Base-by-base conservation (phyloP, 2,329 filamentous ascomycete genomes). In the Mycosphaerella sp. region DNA sequence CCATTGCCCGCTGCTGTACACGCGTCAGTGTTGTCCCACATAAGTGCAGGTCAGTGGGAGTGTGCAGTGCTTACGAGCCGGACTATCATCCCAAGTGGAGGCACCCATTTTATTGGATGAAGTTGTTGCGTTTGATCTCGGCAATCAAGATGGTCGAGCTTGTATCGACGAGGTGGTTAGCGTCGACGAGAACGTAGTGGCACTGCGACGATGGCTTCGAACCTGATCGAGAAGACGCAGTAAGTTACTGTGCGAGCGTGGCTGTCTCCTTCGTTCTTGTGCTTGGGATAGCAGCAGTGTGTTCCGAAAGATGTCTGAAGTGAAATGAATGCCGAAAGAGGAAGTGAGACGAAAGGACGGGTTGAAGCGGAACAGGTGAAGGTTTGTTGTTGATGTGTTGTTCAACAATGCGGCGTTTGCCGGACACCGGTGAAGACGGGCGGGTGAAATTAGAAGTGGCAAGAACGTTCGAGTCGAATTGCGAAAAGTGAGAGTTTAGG, bases 81-180 rank as follows among this genome's bases (percentile, higher is more conserved):
- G 41, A 21, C 54, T 56, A 41, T 64, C 59, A 43, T 64, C 59
- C 66, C 66, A 67, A 40, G 58, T 59, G 41, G 59, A 57, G 34
- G 60, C 56, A 26, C 45, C 59, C 59, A 53, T 59, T 12, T 31
- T 45, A 41, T 17, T 34, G 11, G 14, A 26, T 12, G 39, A 6
- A 40, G 23, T 58, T 8, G 52, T 21, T 42, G 38, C 48, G 50
- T 32, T 40, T 43, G 21, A 17, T 50, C 31, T 43, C 17, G 26
- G 42, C 1, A 10, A n/a, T 42, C 40, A 17, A 10, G 32, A 21
- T 26, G 10, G 31, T 46, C 17, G 43, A 52, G 11, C 26, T 23
- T 34, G 34, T 52, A 34, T 52, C 29, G 12, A 12, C 34, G 31
- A 43, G n/a, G 32, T 41, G 32, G 32, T n/a, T 11, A n/a, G 34